Base-by-base conservation (phyloP, 1,139 yeast genomes). In the Tardiomyces digboiensis region DNA sequence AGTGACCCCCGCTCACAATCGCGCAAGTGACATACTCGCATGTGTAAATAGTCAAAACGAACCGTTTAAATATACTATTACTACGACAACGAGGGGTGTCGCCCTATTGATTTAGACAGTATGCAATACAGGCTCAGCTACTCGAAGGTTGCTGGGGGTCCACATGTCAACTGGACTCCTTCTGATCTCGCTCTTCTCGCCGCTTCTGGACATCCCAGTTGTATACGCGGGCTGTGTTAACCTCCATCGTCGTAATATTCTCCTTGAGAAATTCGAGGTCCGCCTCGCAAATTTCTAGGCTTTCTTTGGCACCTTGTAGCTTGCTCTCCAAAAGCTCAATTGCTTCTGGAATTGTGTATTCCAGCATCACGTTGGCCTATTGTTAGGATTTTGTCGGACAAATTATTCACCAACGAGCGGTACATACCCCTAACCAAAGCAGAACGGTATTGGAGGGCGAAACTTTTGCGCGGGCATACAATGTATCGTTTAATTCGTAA, bases 221-320 rank as follows among this genome's bases (percentile, higher is more conserved):
- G 62, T 89, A 89, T 45, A 88, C 78, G 53, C 98, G 75, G 1
- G 98, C 97, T 16, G 95, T 87, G 59, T 91, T 91, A 43, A 91
- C 99, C 64, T 91, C 97, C 91, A 91, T 86, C 3, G 97, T 89
- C 19, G 99, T 91, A 52, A 91, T 89, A 58, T 89, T 88, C 53
- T 89, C 95, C 57, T 95, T 76, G 56, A 93, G 70, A 57, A 82
- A 91, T 57, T 86, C 95, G 53, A 91, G 71, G 62, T 91, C 98
- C 56, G 87, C 95, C 52, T 81, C 76, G 36, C 91, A 81, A 8
- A 73, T 65, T 22, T 63, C 59, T 53, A 82, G 70, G 52, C 78
- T 83, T 42, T 73, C 70, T 53, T 75, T 65, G 29, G 95, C 89
- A 33, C 76, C 76, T 21, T 63, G 64, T 50, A 89, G 72, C 60